Base-by-base conservation (phyloP, 805 yeast species). In the Wickerhamiella azyma region DNA sequence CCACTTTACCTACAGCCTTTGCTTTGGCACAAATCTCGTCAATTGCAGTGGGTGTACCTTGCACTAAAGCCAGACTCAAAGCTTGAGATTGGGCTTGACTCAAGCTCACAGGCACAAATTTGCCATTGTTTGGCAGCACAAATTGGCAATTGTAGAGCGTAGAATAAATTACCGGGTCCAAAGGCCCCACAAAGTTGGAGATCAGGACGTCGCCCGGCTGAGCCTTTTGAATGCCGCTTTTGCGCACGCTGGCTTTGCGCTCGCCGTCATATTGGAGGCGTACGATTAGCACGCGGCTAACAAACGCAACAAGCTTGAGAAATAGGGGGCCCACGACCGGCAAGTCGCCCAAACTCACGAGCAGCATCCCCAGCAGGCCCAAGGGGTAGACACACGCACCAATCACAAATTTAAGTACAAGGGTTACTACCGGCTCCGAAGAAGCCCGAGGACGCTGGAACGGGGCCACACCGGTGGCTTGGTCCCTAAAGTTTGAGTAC, bases 391-490 rank as follows among this genome's bases (percentile, higher is more conserved):
- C 79, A 55, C 85, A 65, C 6, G 84, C 76, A 61, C 88, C 96
- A 50, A 85, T 75, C 3, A 85, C 77, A 46, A 79, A 63, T 56
- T 77, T 42, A n/a, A 39, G 41, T 1, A 37, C 37, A 2, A 9
- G 9, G 9, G 44, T 41, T 9, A 24, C 9, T 13, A 32, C 5
- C 1, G 44, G 17, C 24, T 19, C 17, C n/a, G 33, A 6, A 4
- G 40, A 2, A 11, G 43, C 28, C 16, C 48, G 37, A 7, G 43
- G 14, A 14, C 37, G 19, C 65, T 79, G 68, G 53, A 85, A 86
- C 2, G 96, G 96, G 0, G 94, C 79, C 17, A 86, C 81, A 14
- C 96, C 96, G 1, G 96, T 86, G 3, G 89, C 88, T 55, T 78
- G 81, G 58, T 86, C 96, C 58, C 95, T 71, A 78, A 81, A 86